phyloP scores from a whole-genome alignment of 2,329 filamentous ascomycete genomes.

The Bipolaris bicolor region DNA sequence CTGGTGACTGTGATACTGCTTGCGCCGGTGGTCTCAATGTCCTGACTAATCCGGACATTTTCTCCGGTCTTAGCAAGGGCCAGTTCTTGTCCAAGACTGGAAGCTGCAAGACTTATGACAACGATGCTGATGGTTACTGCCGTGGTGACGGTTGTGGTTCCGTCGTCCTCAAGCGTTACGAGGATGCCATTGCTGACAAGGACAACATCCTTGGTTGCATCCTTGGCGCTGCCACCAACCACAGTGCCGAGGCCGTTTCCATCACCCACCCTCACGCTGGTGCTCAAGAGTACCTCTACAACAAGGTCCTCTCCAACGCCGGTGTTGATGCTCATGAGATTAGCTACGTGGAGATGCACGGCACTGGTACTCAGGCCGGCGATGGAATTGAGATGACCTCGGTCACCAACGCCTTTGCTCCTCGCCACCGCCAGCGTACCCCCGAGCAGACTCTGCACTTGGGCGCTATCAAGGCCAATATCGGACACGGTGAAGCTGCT shows the following conservation, averaged over 20 bases:
- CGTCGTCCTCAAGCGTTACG: slow-evolving; percentile 77
- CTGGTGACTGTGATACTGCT: slow-evolving; percentile 79
- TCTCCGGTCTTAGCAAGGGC: slow-evolving; percentile 74
- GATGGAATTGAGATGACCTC: slow-evolving; percentile 83
- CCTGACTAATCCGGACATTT: slow-evolving; percentile 81
- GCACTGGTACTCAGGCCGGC: slow-evolving; percentile 84
- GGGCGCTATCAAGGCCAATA: slow-evolving; percentile 63
- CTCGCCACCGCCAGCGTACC: slow-evolving; percentile 56
- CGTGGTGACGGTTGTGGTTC: slow-evolving; percentile 77
- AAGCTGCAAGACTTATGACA: slow-evolving; percentile 80
- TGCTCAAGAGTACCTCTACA: slow-evolving; percentile 74
- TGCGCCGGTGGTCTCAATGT: slow-evolving; percentile 80
- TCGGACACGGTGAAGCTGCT: slow-evolving; percentile 61
- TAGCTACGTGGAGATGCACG: slow-evolving; percentile 88
- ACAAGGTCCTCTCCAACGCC: slow-evolving; percentile 72
- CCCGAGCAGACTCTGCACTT: slow-evolving; percentile 59
- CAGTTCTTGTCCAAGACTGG: slow-evolving; percentile 80
- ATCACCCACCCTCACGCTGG: slow-evolving; percentile 84
- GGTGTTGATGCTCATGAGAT: slow-evolving; percentile 78
- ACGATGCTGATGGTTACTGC: slow-evolving; percentile 81
- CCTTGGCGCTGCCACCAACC: slow-evolving; percentile 76
- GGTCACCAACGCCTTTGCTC: slow-evolving; percentile 69
- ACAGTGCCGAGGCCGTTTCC: slow-evolving; percentile 79
- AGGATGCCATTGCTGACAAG: slow-evolving; percentile 77
- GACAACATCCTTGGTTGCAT: slow-evolving; percentile 77